Conservation (phyloP, 805 yeast genomes). For the Barnettozyma vustinii region DNA sequence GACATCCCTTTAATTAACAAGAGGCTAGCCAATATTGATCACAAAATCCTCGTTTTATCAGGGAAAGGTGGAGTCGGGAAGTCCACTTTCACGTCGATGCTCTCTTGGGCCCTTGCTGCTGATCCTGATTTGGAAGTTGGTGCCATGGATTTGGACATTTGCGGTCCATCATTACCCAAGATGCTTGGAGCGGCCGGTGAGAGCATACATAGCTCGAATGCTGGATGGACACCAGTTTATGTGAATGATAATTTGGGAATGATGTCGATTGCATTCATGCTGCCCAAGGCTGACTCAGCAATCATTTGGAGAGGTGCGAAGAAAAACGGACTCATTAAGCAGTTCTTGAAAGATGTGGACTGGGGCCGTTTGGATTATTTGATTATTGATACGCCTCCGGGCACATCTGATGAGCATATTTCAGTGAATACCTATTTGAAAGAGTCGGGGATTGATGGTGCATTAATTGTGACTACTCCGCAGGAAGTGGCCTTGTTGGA, state of each 20-base stretch:
- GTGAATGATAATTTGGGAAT: slow-evolving; percentile 92
- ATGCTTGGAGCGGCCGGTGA: slow-evolving; percentile 93
- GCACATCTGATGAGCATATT: slow-evolving; percentile 95
- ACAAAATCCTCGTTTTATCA: slow-evolving; percentile 76
- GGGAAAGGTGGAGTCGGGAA: slow-evolving; percentile 98
- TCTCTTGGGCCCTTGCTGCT: slow-evolving; percentile 94
- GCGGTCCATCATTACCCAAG: slow-evolving; percentile 94
- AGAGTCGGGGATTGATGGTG: slow-evolving; percentile 92
- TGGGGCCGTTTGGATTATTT: slow-evolving; percentile 90
- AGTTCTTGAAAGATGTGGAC: slow-evolving; percentile 87
- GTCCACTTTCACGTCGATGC: slow-evolving; percentile 90
- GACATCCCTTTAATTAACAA: slow-evolving; percentile 74
- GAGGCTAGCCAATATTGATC: slow-evolving; percentile 59
- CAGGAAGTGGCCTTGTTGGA: slow-evolving; percentile 95
- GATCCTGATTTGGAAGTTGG: slow-evolving; percentile 70
- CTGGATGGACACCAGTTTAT: slow-evolving; percentile 97
- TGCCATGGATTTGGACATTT: slow-evolving; percentile 94
- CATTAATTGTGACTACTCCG: slow-evolving; percentile 91
- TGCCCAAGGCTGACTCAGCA: slow-evolving; percentile 90
- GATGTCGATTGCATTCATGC: slow-evolving; percentile 93
- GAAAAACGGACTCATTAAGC: slow-evolving; percentile 88
- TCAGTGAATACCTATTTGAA: slow-evolving; percentile 83
- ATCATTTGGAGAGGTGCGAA: slow-evolving; percentile 98
- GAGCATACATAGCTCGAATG: slow-evolving; percentile 77
- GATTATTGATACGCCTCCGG: slow-evolving; percentile 96